Evolutionary conservation across 345 rosid species (phyloP).

Genomic region (Gossypium raimondii): DNA sequence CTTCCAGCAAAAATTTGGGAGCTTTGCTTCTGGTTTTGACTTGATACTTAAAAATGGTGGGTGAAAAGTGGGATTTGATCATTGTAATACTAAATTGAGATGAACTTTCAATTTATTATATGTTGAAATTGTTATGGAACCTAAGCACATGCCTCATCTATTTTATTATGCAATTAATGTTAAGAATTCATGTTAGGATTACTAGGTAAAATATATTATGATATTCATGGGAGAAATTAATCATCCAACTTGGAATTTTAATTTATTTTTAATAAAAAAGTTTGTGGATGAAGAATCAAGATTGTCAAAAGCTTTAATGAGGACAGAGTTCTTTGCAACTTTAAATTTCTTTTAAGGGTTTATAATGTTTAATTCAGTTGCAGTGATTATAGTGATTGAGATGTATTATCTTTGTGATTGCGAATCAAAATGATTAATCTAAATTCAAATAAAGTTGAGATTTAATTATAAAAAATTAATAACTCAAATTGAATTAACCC

Average conservation of each 20-base stretch:
- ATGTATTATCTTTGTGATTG: too few relatives aligned
- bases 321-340: not conserved
- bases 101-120: not conserved
- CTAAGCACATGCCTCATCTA: not conserved
- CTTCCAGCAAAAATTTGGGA: not conserved
- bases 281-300: not conserved
- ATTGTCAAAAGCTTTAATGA: too few relatives aligned
- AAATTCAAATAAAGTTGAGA: too few relatives aligned
- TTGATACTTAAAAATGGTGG: not conserved
- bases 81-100: not conserved
- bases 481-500: too few relatives aligned
- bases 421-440: too few relatives aligned
- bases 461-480: too few relatives aligned
- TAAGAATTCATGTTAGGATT: not conserved
- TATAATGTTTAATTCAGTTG: too few relatives aligned
- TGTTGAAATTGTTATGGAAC: not conserved
- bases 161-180: not conserved
- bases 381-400: too few relatives aligned
- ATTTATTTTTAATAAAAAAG: not conserved
- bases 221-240: not conserved
- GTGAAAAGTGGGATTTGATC: not conserved
- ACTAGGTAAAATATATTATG: not conserved
- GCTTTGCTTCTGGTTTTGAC: not conserved
- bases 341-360: too few relatives aligned
- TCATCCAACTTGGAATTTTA: not conserved